Percentiles rank a stretch among this genome's conserved stretches.
Evolutionary conservation across 345 rosid species (phyloP).

Genomic region (Bruguiera gymnorhiza): DNA sequence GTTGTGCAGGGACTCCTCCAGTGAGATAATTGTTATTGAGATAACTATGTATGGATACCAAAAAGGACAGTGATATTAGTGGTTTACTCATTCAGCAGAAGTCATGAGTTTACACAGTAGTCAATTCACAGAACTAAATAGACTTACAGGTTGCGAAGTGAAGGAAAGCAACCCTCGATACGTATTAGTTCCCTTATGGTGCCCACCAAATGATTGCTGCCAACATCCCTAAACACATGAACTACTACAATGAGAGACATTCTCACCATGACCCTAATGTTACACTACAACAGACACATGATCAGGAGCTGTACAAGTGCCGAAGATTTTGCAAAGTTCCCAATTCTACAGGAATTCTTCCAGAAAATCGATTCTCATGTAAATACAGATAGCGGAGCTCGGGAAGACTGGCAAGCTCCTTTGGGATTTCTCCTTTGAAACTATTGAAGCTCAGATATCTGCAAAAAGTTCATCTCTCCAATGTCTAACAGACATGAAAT

Average conservation of each 20-base stretch:
- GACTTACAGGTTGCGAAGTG: constrained; percentile 83
- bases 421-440: constrained; percentile 92
- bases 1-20: constrained; percentile 93
- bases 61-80: not conserved
- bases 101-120: not conserved
- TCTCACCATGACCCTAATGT: not conserved
- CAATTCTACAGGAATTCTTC: constrained; percentile 79
- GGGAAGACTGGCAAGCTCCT: constrained; percentile 78
- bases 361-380: constrained; percentile 85
- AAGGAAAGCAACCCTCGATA: constrained; percentile 80
- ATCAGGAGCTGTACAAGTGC: constrained; percentile 14
- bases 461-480: constrained; percentile 12
- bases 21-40: constrained; percentile 85
- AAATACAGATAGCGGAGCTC: constrained; percentile 88
- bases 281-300: not conserved
- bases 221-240: constrained; percentile 63
- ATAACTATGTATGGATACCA: constrained; percentile 43
- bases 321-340: constrained; percentile 65
- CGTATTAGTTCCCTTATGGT: constrained; percentile 89
- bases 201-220: constrained; percentile 93
- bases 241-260: not conserved
- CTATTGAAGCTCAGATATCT: constrained; percentile 92
- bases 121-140: not conserved
- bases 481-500: not conserved
- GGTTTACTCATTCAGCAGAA: not conserved